Percentiles rank a stretch among this genome's conserved stretches.
phyloP scores from a whole-genome alignment of 2,329 filamentous ascomycete species.

The Scortechinia acanthostroma region DNA sequence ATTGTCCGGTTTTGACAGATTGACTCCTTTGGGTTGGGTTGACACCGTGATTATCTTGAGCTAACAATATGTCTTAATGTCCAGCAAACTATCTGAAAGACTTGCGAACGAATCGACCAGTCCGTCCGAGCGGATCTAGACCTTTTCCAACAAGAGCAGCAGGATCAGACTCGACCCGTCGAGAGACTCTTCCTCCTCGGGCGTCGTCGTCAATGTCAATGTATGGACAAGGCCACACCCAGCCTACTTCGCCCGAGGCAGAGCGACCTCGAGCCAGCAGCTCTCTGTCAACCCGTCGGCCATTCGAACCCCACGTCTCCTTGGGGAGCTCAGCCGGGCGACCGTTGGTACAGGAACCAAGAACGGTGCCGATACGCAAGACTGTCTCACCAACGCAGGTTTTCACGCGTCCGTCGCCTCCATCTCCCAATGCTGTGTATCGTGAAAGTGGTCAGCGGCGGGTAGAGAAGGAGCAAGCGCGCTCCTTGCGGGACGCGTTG shows the following conservation, averaged over 20 bases:
- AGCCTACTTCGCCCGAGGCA: slow-evolving; percentile 13
- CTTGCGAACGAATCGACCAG: slow-evolving; percentile 45
- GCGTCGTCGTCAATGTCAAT: slow-evolving; percentile 31
- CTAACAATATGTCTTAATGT: slow-evolving; percentile 4
- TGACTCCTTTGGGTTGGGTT: too few relatives aligned
- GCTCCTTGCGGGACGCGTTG: slow-evolving; percentile 43
- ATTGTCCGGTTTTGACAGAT: slow-evolving; percentile 7
- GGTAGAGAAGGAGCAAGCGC: slow-evolving; percentile 50
- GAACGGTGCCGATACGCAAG: neutral
- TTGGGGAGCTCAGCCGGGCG: neutral
- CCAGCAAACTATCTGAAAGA: slow-evolving; percentile 51
- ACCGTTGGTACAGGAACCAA: neutral
- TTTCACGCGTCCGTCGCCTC: slow-evolving; percentile 8
- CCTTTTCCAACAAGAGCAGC: slow-evolving; percentile 41
- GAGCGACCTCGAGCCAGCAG: neutral
- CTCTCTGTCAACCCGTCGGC: neutral
- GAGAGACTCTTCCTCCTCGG: slow-evolving; percentile 23
- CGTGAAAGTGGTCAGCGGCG: slow-evolving; percentile 42
- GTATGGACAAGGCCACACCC: slow-evolving; percentile 14
- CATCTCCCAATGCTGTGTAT: slow-evolving; percentile 33
- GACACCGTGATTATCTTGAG: slow-evolving; percentile 11
- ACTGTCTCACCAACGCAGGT: neutral
- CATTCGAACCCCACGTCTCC: neutral
- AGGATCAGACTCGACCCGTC: slow-evolving; percentile 10
- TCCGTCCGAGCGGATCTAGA: slow-evolving; percentile 50